phyloP scores from a whole-genome alignment of 2,329 filamentous ascomycete species.

The Thielaviopsis ethacetica region DNA sequence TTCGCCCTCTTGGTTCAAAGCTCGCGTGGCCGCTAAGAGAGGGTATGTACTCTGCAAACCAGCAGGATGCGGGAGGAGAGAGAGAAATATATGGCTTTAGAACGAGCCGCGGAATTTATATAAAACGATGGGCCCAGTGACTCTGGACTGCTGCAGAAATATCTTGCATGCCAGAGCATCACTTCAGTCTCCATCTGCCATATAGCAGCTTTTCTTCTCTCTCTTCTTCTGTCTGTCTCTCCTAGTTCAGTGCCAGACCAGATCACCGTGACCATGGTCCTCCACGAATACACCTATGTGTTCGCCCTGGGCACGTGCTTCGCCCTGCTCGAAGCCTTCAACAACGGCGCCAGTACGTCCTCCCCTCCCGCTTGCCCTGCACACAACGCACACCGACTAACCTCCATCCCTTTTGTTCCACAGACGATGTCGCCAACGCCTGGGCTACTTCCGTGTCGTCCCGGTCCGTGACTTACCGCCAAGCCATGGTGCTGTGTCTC shows the following conservation, averaged over 20 bases:
- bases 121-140: too few species aligned
- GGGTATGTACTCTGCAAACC: too few species aligned
- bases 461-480: constrained; percentile 53
- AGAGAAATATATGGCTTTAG: background rate
- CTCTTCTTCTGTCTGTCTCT: background rate
- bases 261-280: constrained; percentile 29
- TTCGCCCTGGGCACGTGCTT: constrained; percentile 63
- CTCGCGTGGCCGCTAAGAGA: too few species aligned
- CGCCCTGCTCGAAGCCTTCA: constrained; percentile 61
- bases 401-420: background rate
- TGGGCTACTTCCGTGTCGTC: constrained; percentile 73
- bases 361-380: background rate
- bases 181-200: background rate
- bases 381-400: background rate
- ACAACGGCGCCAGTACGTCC: constrained; percentile 59
- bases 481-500: constrained; percentile 49
- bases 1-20: background rate
- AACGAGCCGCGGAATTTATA: too few species aligned
- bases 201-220: background rate
- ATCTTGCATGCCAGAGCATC: too few species aligned
- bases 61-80: constrained; percentile 3
- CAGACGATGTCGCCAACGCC: constrained; percentile 70
- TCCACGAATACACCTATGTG: constrained; percentile 50
- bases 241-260: background rate
- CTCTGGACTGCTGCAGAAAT: too few species aligned